phyloP scores from a whole-genome alignment of 2,329 filamentous ascomycete genomes.

The Aspergillus alliaceus region DNA sequence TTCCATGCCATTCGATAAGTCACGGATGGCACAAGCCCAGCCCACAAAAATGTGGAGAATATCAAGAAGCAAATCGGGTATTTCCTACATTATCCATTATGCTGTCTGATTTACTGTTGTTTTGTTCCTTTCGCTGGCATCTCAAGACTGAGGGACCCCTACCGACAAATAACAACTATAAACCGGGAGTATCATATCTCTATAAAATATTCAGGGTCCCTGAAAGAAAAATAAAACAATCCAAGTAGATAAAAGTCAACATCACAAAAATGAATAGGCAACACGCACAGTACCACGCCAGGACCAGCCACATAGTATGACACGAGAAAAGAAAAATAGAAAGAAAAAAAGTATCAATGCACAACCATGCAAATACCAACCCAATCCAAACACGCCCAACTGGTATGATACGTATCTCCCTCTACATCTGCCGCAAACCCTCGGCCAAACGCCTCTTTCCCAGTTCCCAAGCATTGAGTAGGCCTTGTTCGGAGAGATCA shows the following conservation, averaged over 20 bases:
- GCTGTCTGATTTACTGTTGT: background rate
- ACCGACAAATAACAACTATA: background rate
- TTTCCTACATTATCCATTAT: background rate
- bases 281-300: conserved; percentile 33
- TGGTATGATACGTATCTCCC: background rate
- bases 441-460: conserved; percentile 90
- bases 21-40: background rate
- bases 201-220: conserved; percentile 21
- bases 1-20: conserved; percentile 11
- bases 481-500: conserved; percentile 91
- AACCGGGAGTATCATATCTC: conserved; percentile 16
- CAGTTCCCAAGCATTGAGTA: conserved; percentile 91
- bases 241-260: conserved; percentile 16
- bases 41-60: conserved; percentile 1
- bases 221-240: conserved; percentile 13
- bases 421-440: conserved; percentile 68
- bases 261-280: conserved; percentile 23
- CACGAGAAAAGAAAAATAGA: conserved; percentile 19
- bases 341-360: conserved; percentile 20
- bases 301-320: conserved; percentile 35
- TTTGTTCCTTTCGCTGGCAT: background rate
- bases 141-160: background rate
- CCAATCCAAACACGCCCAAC: background rate
- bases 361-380: conserved; percentile 15
- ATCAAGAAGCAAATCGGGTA: background rate